Base-by-base conservation (phyloP, 768 basidiomycete genomes). In the Rossbeevera mucosa region DNA sequence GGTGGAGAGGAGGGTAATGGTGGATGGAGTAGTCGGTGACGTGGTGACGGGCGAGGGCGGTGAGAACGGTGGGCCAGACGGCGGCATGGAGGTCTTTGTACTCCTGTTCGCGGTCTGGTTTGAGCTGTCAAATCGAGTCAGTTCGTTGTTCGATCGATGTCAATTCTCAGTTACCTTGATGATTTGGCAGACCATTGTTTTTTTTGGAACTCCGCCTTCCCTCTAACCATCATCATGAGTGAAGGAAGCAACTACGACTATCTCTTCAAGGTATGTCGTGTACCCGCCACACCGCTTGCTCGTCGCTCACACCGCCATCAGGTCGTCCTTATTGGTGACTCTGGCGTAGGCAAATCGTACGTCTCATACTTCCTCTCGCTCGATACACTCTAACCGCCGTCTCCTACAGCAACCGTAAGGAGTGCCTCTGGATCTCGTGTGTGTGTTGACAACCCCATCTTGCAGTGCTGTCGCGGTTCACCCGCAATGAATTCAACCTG, bases 241-340 rank as follows among this genome's bases (percentile, higher is more conserved):
- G 94, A 95, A 79, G 86, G 84, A 62, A 90, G 85, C 77, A 94
- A 93, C 80, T 98, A 96, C 76, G 95, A 97, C 71, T 98, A 88
- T 78, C 86, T 99, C 61, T 97, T 98, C 86, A 97, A 99, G 83
- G 95, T 94, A 47, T 13, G 50, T 47, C 12, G n/a, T n/a, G n/a
- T n/a, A n/a, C 7, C 18, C 16, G 7, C 16, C n/a, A 4, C 4
- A 14, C 40, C 7, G 3, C 1, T 2, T 11, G 9, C 8, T 11
- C 7, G 9, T 14, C 21, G 3, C 36, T 47, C 12, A 47, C 41
- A n/a, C 11, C 14, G 2, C 42, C 22, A n/a, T 31, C 42, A 98
- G 95, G 91, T 97, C 63, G 95, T 99, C 63, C 83, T 99, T 59
- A 97, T 98, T 76, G 95, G 95, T 68, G 95, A 99, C 74, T 96